Base-by-base conservation (phyloP, 495 filamentous ascomycete genomes). In the Copromyces sp. region DNA sequence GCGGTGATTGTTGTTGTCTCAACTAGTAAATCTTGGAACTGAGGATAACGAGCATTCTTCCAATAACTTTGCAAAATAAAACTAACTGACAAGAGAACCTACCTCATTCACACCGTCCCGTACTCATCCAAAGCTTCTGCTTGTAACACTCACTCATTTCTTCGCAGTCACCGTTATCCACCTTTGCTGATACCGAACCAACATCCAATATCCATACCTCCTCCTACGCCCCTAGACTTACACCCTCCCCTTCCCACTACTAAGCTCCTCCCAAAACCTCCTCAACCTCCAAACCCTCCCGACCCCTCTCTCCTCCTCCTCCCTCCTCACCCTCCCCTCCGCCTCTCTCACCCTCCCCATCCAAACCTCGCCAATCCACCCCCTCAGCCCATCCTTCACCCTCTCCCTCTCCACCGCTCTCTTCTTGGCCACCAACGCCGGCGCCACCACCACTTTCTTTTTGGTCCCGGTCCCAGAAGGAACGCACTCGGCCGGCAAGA, bases 351-450 rank as follows among this genome's bases (percentile, higher is more conserved):
- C 84, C 77, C 83, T 79, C 17, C 82, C 80, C 35, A 75, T 79
- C 84, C 83, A 86, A 17, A 81, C 83, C 61, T 77, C 80, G 11
- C 82, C 83, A 9, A 88, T 80, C 84, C 86, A 88, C 39, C 80
- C 79, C 44, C 86, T 77, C 72, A 89, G 75, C 41, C 78, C 79
- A 76, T 88, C 87, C 73, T 89, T 89, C 41, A 89, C 82, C 70
- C 82, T 83, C 81, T 88, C 84, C 75, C 81, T 83, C 79, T 89
- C 87, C 7, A 88, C 77, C 17, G 83, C 83, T 37, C 82, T 79
- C 74, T 82, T 84, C 76, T 78, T 79, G 40, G 84, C 84, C 47
- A 80, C 79, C 39, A 80, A 38, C 24, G 72, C 76, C 39, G 79
- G 78, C 53, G 79, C 79, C 0, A 80, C 78, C 8, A 39, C 32